Conservation (phyloP, 2,329 filamentous ascomycete species). For the Madurella fahalii region DNA sequence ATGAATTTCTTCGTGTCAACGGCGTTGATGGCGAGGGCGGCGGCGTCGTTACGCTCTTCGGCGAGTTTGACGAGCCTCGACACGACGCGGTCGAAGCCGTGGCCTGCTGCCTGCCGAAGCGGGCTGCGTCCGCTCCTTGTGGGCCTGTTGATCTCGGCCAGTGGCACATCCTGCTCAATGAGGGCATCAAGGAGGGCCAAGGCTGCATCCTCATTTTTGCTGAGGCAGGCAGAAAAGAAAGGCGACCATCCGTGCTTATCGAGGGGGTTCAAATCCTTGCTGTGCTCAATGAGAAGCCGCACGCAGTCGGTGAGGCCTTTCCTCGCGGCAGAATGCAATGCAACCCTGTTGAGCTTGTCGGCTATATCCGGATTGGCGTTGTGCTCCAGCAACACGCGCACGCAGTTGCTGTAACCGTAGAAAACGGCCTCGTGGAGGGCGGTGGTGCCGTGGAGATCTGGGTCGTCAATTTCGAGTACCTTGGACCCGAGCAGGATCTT, state of each 20-base stretch:
- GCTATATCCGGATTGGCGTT: conserved; percentile 12
- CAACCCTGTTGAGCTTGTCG: conserved; percentile 6
- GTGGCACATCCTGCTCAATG: conserved; percentile 1
- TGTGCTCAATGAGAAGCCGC: conserved; percentile 8
- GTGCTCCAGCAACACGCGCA: conserved; percentile 6
- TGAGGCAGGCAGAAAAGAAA: conserved; percentile 18
- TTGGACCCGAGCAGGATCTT: conserved; percentile 13
- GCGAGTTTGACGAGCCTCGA: conserved; percentile 12
- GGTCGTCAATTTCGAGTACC: conserved; percentile 18
- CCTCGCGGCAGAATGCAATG: conserved; percentile 14
- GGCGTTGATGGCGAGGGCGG: conserved; percentile 11
- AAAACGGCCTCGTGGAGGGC: conserved; percentile 16
- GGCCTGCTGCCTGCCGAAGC: conserved; percentile 18
- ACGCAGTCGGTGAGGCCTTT: conserved; percentile 2
- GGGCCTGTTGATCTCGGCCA: conserved; percentile 21
- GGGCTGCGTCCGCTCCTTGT: conserved; percentile 12
- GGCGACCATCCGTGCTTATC: conserved; percentile 18
- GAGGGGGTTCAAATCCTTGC: conserved; percentile 4
- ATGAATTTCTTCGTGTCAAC: conserved; percentile 18
- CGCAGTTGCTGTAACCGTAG: conserved; percentile 1
- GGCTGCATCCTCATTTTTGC: conserved; percentile 11
- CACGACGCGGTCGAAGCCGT: conserved; percentile 16
- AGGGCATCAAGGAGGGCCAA: conserved; percentile 16
- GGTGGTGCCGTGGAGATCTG: conserved; percentile 14
- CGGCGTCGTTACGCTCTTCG: neutral